Evolutionary conservation across 2,329 filamentous ascomycete genomes (phyloP).

Genomic region (Fonsecaea monophora): DNA sequence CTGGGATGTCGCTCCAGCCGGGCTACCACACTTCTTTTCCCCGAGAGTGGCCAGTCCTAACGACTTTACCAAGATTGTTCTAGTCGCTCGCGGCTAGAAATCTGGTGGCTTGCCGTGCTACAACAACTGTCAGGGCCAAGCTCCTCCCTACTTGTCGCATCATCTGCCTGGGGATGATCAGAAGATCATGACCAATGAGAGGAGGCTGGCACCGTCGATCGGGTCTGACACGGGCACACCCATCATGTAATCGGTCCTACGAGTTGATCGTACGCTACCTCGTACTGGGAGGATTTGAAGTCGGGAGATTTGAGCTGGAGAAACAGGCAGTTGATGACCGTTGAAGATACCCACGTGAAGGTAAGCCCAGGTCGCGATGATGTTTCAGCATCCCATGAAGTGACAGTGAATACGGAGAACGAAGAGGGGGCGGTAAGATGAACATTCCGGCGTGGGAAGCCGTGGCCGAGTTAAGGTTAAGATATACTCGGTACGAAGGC

Average conservation of each 20-base stretch:
- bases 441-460: background rate
- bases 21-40: constrained; percentile 25
- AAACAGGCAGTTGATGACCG: background rate
- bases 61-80: constrained; percentile 16
- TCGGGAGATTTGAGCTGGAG: background rate
- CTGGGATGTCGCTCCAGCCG: constrained; percentile 10
- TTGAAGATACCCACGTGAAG: constrained; percentile 13
- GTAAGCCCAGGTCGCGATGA: background rate
- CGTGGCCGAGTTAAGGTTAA: background rate
- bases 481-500: background rate
- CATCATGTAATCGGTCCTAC: background rate
- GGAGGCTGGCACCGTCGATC: background rate
- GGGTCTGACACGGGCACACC: constrained; percentile 12
- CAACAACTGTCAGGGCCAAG: constrained; percentile 19
- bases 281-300: background rate
- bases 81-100: constrained; percentile 20
- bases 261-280: background rate
- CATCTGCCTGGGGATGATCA: background rate
- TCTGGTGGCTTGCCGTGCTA: constrained; percentile 22
- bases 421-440: background rate
- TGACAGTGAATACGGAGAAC: background rate
- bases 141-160: constrained; percentile 12
- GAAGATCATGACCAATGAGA: background rate
- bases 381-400: constrained; percentile 13
- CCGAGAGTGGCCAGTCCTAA: constrained; percentile 25